Conservation (phyloP, 768 basidiomycete genomes). For the Tricholomella constricta region DNA sequence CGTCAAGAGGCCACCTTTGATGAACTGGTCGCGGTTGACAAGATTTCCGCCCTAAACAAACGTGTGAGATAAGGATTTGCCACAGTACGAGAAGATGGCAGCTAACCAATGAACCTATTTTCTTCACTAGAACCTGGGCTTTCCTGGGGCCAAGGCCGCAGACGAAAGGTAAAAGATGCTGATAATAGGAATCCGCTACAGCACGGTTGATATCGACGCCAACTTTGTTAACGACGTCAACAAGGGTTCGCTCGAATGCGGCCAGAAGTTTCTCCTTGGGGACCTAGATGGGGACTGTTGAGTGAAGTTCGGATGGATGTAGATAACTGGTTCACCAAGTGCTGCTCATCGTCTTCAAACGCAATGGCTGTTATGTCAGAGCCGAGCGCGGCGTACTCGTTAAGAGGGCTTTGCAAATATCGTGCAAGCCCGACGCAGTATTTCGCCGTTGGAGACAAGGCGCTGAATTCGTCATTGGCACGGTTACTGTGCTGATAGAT, state of each 20-base stretch:
- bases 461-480: conserved; percentile 80
- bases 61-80: conserved; percentile 7
- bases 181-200: conserved; percentile 86
- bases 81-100: conserved; percentile 1
- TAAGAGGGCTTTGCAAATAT: conserved; percentile 90
- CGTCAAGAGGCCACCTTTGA: conserved; percentile 76
- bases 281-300: conserved; percentile 50
- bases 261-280: conserved; percentile 81
- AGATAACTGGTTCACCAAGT: conserved; percentile 56
- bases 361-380: conserved; percentile 80
- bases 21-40: conserved; percentile 85
- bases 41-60: conserved; percentile 76
- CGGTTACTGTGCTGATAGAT: conserved; percentile 92
- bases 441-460: conserved; percentile 74
- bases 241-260: conserved; percentile 83
- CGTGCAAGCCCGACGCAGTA: conserved; percentile 95
- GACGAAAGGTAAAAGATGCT: conserved; percentile 84
- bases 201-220: conserved; percentile 97
- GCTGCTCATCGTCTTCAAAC: conserved; percentile 85
- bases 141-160: conserved; percentile 95
- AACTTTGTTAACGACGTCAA: conserved; percentile 88
- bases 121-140: conserved; percentile 79
- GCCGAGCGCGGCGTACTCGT: conserved; percentile 91
- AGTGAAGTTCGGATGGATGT: conserved; percentile 6
- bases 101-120: conserved; percentile 75